Evolutionary conservation across 2,329 filamentous ascomycete genomes (phyloP), one percentile per base, ranked within the genome.

Genomic region (Trichoderma semiorbis): DNA sequence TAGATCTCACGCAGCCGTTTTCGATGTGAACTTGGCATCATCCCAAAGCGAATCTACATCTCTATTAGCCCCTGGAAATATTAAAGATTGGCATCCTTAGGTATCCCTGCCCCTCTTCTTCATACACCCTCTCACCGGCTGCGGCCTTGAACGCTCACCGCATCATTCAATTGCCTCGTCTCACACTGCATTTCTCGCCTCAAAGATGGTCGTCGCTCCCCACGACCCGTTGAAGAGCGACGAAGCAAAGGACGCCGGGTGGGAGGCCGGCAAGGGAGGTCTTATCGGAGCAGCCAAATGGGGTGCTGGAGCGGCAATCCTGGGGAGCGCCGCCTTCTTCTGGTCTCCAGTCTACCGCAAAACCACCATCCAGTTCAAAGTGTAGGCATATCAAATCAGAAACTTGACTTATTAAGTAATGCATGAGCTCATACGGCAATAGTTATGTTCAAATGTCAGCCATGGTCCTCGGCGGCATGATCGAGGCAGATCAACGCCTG

Each of bases 361-460:
- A 2, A 82, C 92, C 73, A 94, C 92, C 1, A 83, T 93, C 64
- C 92, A 93, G 78, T 93, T 93, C 81, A 93, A 93, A 83, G 89
- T 92, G 91, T 93, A 86, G 77, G 66, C 10, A 34, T 26, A 36
- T 34, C 39, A 30, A 30, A n/a, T 18, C 39, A n/a, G 16, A 2
- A 34, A 30, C 16, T 30, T 14, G n/a, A 21, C 39, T 12, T 7
- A 36, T 8, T 61, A 26, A 14, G 16, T 21, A 36, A 60, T 16
- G 2, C 58, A 26, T 7, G 57, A 32, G 39, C 68, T 50, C 30
- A 67, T 39, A 53, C 11, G 26, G 11, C 36, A 65, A 66, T 77
- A 95, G 93, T 34, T 95, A 93, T 78, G 84, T 95, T 18, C 92
- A 94, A 80, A 93, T 94, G 91, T 93, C 91, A n/a, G 91, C 90